Evolutionary conservation across 1,284 basidiomycete species (phyloP), one percentile per base, ranked within the genome.

Genomic region (Leccinum olivaceoglutinosum): DNA sequence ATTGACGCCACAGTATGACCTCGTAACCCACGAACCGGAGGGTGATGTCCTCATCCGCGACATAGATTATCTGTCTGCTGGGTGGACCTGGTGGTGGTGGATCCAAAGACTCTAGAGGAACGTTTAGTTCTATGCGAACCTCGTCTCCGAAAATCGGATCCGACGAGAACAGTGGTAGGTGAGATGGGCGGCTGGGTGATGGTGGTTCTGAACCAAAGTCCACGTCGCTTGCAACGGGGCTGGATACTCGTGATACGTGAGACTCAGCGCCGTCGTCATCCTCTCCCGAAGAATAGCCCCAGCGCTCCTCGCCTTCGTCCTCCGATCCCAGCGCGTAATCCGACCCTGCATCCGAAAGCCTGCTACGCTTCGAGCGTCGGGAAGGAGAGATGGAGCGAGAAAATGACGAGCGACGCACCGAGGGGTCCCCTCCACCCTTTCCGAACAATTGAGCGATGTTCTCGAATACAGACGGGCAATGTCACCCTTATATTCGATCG

Each of bases 1-100:
- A 79, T 59, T 85, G 81, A 60, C 89, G 85, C 80, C 85, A 85
- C 7, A 71, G 71, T 54, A 91, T 80, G 6, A 85, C 84, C 69
- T 91, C 88, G 72, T 94, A 96, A n/a, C 95, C 95, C 16, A 94
- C 85, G 71, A 99, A 91, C 7, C 94, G 88, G 62, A 99, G 84
- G 14, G 89, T 89, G 53, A 85, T 85, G 71, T 99, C 97, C 75
- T 99, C 97, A 70, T 99, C 97, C 4, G 88, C 81, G 32, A 99
- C 21, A 25, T 95, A 87, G 46, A 99, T 83, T 2, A 87, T 90
- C 76, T 99, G 97, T 63, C 93, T 80, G 71, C 87, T 92, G 4
- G 90, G 90, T 25, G 87, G 86, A 6, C 91, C 91, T 7, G 83
- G 81, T 9, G 89, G 89, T 8, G 90, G 89, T 16, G 87, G 82